phyloP scores from a whole-genome alignment of 441 rosid genomes.

The Populus hybrid region DNA sequence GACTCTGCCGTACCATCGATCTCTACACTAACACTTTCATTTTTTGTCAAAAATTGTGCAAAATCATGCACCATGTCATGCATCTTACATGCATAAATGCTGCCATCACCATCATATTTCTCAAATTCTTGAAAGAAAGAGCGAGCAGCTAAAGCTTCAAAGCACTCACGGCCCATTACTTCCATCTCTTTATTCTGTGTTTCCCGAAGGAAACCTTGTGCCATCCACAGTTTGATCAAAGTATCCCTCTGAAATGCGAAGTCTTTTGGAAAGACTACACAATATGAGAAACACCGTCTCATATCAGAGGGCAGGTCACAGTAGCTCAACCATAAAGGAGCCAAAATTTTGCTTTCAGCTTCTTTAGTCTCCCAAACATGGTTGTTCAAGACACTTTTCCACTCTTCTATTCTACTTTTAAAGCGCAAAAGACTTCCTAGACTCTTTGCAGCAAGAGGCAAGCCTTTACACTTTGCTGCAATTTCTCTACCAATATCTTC shows the following conservation, averaged over 20 bases:
- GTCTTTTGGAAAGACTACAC: slow-evolving; percentile 14
- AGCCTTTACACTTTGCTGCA: slow-evolving; percentile 7
- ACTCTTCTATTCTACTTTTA: not conserved
- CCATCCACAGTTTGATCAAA: slow-evolving; percentile 8
- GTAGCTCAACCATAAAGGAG: no score
- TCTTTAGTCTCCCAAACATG: no score
- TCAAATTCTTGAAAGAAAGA: slow-evolving; percentile 12
- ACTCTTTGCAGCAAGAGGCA: slow-evolving; percentile 10
- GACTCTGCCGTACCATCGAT: no score
- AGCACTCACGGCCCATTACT: not conserved
- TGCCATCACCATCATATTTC: not conserved
- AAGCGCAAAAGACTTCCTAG: slow-evolving; percentile 3
- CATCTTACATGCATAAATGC: not conserved
- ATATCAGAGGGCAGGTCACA: not conserved
- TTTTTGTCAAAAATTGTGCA: not conserved
- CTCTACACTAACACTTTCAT: no score
- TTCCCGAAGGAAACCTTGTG: not conserved
- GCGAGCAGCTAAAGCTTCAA: not conserved
- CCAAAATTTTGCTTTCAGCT: no score
- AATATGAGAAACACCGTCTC: slow-evolving; percentile 8
- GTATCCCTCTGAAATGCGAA: not conserved
- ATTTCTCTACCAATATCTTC: slow-evolving; percentile 8
- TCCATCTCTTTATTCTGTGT: not conserved
- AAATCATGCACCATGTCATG: slow-evolving; percentile 16
- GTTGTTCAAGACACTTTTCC: slow-evolving; percentile 2